phyloP scores from a whole-genome alignment of 2,329 filamentous ascomycete species.

The Peltaster fructicola region DNA sequence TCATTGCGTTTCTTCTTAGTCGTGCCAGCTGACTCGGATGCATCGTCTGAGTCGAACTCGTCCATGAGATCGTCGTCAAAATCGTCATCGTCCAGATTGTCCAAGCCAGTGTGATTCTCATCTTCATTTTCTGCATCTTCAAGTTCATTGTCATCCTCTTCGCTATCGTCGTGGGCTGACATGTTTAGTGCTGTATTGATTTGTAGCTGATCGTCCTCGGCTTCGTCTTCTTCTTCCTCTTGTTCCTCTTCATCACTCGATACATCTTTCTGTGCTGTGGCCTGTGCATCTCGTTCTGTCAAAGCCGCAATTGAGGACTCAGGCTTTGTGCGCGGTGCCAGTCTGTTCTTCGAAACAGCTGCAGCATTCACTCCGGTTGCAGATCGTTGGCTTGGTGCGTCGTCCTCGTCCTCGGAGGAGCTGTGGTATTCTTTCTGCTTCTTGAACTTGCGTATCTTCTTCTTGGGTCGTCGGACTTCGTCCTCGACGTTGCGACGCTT shows the following conservation, averaged over 20 bases:
- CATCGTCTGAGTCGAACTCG: constrained; percentile 18
- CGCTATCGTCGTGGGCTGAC: constrained; percentile 14
- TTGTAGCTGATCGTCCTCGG: constrained; percentile 12
- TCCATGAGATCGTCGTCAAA: constrained; percentile 25
- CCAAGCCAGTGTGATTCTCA: constrained; percentile 11
- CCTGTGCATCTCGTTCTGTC: no score
- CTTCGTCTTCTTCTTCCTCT: constrained; percentile 8
- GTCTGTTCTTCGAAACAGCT: neutral
- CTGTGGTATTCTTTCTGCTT: constrained; percentile 48
- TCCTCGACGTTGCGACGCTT: constrained; percentile 40
- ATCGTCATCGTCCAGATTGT: constrained; percentile 8
- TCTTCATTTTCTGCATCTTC: constrained; percentile 20
- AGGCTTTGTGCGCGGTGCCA: neutral
- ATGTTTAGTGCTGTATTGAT: no score
- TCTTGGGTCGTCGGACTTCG: constrained; percentile 36
- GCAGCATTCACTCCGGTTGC: no score
- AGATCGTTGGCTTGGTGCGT: no score
- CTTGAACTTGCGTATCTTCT: constrained; percentile 39
- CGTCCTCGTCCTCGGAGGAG: constrained; percentile 39
- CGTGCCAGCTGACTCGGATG: constrained; percentile 11
- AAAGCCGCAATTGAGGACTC: no score
- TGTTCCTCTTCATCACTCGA: constrained; percentile 9
- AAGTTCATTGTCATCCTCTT: constrained; percentile 24
- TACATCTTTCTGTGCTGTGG: constrained; percentile 9
- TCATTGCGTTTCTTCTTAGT: constrained; percentile 74